Percentiles rank a stretch among this genome's conserved stretches.
Evolutionary conservation across 345 rosid species (phyloP).

Genomic region (Tarenaya hassleriana): DNA sequence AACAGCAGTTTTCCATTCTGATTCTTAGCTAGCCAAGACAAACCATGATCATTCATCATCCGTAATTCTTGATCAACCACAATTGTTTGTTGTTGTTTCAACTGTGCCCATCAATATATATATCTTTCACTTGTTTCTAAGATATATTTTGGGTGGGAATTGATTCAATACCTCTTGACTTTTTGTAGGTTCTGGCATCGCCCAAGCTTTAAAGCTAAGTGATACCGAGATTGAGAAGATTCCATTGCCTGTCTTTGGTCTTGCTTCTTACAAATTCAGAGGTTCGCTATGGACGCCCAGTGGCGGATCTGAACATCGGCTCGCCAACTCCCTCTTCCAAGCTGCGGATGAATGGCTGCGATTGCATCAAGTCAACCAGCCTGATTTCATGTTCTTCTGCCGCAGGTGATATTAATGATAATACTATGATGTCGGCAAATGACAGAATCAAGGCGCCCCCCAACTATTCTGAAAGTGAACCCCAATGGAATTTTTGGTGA

Average conservation of each 20-base stretch:
- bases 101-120: no score
- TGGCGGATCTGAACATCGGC: slow-evolving; percentile 39
- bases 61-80: no score
- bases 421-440: no score
- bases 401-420: slow-evolving; percentile 29
- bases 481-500: no score
- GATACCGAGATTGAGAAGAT: slow-evolving; percentile 35
- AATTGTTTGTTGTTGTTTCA: no score
- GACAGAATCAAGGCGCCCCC: no score
- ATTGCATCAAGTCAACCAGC: slow-evolving; percentile 56
- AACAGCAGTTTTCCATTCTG: no score
- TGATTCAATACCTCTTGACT: slow-evolving; percentile 5
- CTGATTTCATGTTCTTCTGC: slow-evolving; percentile 73
- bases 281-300: slow-evolving; percentile 71
- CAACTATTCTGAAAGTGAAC: no score
- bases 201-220: slow-evolving; percentile 26
- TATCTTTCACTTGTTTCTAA: no score
- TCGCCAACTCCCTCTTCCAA: slow-evolving; percentile 42
- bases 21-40: no score
- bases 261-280: slow-evolving; percentile 76
- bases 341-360: slow-evolving; percentile 64
- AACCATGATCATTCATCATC: no score
- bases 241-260: slow-evolving; percentile 57
- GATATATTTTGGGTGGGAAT: neutral
- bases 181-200: slow-evolving; percentile 27